Evolutionary conservation across 192 early-diverging fungal genomes (phyloP), one percentile per base, ranked within the genome.

Genomic region (Oehlia diaphana): DNA sequence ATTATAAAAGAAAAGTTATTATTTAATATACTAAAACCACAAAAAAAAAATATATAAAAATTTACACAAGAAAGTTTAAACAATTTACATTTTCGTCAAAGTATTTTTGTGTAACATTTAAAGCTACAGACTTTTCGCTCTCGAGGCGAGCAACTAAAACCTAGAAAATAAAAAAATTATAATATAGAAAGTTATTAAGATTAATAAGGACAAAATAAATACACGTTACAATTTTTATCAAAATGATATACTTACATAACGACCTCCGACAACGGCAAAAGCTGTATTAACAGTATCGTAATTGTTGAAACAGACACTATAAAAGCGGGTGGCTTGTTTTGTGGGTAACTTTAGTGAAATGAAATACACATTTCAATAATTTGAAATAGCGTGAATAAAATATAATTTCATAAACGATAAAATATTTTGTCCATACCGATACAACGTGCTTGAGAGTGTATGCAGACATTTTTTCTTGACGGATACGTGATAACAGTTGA

Each of bases 71-170:
- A 0, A 26, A 26, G 26, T 26, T 47, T 47, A 67, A 35, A 63
- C 5, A 28, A 26, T n/a, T 63, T 78, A 78, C 76, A 69, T 69
- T 26, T 9, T 78, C 76, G 49, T 78, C 76, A 28, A 47, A 31
- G 26, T 78, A 78, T n/a, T 49, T 31, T 69, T 78, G 76, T 16
- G 69, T 31, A 7, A 78, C 23, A 0, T 35, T 68, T 14, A 68
- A 16, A 8, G 58, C 44, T 68, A 63, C 42, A 13, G 64, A 0
- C 35, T 68, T 49, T 16, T 19, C 19, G 0, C 12, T 33, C 0
- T 66, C 64, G 12, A 42, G n/a, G 19, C 47, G 65, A 53, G 6
- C 31, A 5, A 68, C 26, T 8, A 53, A 61, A 9, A 68, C 66
- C 44, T 64, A 66, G 0, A 21, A 5, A 68, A 37, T 37, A 37